These are phyloP conservation scores for Arthrinium phaeospermum DNA, from an alignment of 2,329 filamentous ascomycete genomes.

Conservation along the genomic window DNA sequence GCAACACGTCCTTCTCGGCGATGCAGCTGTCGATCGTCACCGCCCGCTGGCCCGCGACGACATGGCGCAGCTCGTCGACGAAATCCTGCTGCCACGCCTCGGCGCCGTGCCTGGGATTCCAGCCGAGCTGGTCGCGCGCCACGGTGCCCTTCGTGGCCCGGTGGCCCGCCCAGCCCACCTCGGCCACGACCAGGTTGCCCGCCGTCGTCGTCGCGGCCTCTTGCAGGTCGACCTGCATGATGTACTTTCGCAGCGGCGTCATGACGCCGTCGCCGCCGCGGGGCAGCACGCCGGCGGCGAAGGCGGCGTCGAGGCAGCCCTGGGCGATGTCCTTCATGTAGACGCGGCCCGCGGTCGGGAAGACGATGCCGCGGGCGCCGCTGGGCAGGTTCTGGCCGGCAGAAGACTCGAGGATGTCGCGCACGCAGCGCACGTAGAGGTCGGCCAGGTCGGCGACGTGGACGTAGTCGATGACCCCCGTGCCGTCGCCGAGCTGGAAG, in stretches of 20 bases:
- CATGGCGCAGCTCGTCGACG: constrained; percentile 3
- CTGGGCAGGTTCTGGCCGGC: background rate
- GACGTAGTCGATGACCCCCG: constrained; percentile 27
- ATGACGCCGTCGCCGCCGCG: background rate
- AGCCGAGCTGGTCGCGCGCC: constrained; percentile 22
- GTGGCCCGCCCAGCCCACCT: constrained; percentile 23
- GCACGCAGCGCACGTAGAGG: constrained; percentile 27
- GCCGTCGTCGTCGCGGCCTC: constrained; percentile 9
- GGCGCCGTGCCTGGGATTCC: background rate
- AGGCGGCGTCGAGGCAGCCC: constrained; percentile 26
- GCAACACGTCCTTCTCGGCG: constrained; percentile 6
- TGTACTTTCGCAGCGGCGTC: constrained; percentile 20
- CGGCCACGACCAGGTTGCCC: constrained; percentile 8
- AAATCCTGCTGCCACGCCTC: constrained; percentile 5
- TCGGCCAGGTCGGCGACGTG: constrained; percentile 30
- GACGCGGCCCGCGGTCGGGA: constrained; percentile 22
- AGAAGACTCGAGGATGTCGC: constrained; percentile 20
- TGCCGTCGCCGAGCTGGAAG: constrained; percentile 26
- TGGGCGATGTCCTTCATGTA: constrained; percentile 21
- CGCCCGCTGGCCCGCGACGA: constrained; percentile 3
- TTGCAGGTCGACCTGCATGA: constrained; percentile 17
- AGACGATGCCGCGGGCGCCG: background rate
- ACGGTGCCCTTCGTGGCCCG: constrained; percentile 20
- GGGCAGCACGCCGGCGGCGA: constrained; percentile 24
- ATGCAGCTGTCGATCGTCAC: constrained; percentile 11